Evolutionary conservation across 805 yeast species (phyloP), one percentile per base, ranked within the genome.

Genomic region (Yarrowia porcina): DNA sequence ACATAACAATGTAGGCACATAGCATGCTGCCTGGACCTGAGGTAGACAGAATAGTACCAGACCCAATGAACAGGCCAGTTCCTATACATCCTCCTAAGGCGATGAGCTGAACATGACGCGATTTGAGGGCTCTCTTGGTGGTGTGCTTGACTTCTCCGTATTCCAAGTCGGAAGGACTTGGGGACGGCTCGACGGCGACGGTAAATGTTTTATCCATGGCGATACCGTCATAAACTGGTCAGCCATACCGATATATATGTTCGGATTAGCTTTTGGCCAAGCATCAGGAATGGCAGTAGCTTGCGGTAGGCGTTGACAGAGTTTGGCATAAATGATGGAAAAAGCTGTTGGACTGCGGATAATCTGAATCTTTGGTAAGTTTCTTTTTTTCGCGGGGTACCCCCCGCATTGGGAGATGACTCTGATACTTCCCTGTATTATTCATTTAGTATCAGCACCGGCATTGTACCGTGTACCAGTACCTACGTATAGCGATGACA

Each of bases 31-130:
- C 89, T 17, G 94, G 93, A 32, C 94, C 94, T 71, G 90, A 88
- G 28, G 79, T 76, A 20, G 80, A 68, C 61, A 88, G 74, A 1
- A 89, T 81, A n/a, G 79, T 73, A 64, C 89, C 89, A 2, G 90
- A 82, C 70, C 90, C 90, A 36, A 88, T 86, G 67, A 88, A 86
- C 52, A 88, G 77, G 73, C 91, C 93, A 3, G 91, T 85, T 71
- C 93, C 94, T 65, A 88, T 87, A 65, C 86, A 80, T 59, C 90
- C 90, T 68, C 91, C 91, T 65, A 87, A 79, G 61, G 91, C 89
- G 69, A 87, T 87, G 85, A 86, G 83, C 68, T 84, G 85, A 68
- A 87, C 76, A 71, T 87, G 90, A 72, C 90, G 78, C 35, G 81
- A 79, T 69, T 82, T 84, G 63, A 84, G 67, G 20, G 70, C 72